phyloP scores from a whole-genome alignment of 495 filamentous ascomycete genomes.

The Lasiosphaeria hispida region DNA sequence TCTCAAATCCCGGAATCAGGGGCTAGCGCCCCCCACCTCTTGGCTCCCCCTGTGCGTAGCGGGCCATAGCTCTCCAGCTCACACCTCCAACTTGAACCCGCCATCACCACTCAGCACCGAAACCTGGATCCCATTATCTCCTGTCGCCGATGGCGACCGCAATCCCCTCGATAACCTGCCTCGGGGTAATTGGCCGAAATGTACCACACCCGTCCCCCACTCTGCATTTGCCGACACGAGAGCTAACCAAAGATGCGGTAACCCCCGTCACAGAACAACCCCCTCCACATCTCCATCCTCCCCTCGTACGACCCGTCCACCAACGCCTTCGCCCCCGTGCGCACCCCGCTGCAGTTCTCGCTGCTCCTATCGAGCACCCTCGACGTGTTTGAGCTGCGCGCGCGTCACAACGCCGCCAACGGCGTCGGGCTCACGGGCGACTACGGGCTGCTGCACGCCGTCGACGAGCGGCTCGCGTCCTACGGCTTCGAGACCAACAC shows the following conservation, averaged over 20 bases:
- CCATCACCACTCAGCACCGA: neutral
- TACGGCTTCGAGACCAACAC: constrained; percentile 99
- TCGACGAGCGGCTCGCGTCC: constrained; percentile 86
- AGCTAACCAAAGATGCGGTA: constrained; percentile 6
- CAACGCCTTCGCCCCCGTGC: constrained; percentile 46
- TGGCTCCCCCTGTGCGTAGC: too few species aligned
- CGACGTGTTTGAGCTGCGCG: constrained; percentile 84
- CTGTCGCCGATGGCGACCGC: constrained; percentile 41
- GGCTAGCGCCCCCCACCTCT: too few species aligned
- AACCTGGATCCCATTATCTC: neutral
- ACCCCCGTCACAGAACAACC: constrained; percentile 70
- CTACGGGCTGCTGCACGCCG: constrained; percentile 82
- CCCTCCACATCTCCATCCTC: constrained; percentile 89
- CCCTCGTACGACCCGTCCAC: constrained; percentile 57
- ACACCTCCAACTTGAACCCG: neutral
- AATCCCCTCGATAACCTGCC: constrained; percentile 78
- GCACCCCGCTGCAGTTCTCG: constrained; percentile 76
- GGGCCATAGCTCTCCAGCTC: constrained; percentile 1
- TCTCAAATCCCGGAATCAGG: too few species aligned
- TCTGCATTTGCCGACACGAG: neutral
- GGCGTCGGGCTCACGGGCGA: constrained; percentile 63
- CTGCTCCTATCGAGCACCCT: constrained; percentile 87
- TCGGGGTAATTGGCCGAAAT: constrained; percentile 89
- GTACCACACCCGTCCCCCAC: constrained; percentile 40
- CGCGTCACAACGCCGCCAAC: constrained; percentile 60